Conservation (phyloP, 2,329 filamentous ascomycete genomes). For the Paecilomyces formosus region DNA sequence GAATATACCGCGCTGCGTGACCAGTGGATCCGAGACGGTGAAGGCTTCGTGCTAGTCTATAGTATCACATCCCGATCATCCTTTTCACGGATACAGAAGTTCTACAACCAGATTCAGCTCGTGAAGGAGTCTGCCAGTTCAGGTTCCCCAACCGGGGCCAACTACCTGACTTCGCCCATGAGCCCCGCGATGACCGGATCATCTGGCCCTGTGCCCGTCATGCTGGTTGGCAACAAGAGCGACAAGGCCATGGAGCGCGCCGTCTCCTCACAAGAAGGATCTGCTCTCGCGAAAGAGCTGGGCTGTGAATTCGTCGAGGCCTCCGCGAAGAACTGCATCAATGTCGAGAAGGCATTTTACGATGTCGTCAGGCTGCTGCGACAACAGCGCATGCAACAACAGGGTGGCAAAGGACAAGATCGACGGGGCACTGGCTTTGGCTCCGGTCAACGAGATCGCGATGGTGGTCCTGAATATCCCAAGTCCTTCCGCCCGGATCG, state of each 20-base stretch:
- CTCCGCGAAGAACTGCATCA: conserved; percentile 96
- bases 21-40: conserved; percentile 97
- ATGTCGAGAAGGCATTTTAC: conserved; percentile 97
- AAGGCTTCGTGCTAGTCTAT: conserved; percentile 96
- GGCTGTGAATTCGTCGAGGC: conserved; percentile 96
- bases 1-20: conserved; percentile 95
- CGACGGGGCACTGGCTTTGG: conserved; percentile 28
- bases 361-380: conserved; percentile 90
- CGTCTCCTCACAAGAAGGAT: conserved; percentile 92
- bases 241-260: conserved; percentile 93
- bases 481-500: conserved; percentile 33
- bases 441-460: conserved; percentile 26
- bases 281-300: conserved; percentile 81
- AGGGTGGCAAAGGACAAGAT: conserved; percentile 26
- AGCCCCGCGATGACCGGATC: conserved; percentile 37
- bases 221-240: conserved; percentile 98
- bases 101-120: conserved; percentile 93
- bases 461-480: conserved; percentile 31
- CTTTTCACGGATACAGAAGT: conserved; percentile 88
- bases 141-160: conserved; percentile 45
- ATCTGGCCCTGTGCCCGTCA: conserved; percentile 73
- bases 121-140: conserved; percentile 77
- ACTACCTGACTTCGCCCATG: conserved; percentile 43
- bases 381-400: conserved; percentile 61
- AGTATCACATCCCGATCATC: conserved; percentile 96